A percentile compares a stretch with the other conserved stretches of the same genome.
These are phyloP conservation scores for Pyrus bretschneideri DNA, from an alignment of 306 rosid genomes.

Conservation along the genomic window DNA sequence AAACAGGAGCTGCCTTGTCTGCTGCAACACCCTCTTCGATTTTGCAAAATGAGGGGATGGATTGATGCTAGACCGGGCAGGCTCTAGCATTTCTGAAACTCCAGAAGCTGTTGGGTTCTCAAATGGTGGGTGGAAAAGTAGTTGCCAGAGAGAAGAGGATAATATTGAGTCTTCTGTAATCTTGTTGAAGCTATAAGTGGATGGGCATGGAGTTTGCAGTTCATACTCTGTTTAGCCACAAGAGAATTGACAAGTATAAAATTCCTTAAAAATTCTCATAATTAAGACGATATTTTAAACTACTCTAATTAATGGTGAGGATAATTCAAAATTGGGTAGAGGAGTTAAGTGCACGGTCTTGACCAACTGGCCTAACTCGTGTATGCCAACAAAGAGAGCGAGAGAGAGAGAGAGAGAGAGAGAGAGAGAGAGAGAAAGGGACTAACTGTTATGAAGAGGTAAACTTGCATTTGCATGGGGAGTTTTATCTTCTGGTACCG, in stretches of 20 bases:
- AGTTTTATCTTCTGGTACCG: constrained; percentile 25
- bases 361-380: too few species aligned
- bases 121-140: constrained; percentile 30
- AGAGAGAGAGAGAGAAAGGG: neutral
- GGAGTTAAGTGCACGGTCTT: too few species aligned
- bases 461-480: constrained; percentile 4
- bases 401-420: neutral
- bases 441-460: constrained; percentile 5
- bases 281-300: neutral
- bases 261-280: too few species aligned
- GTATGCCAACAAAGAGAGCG: neutral
- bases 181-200: constrained; percentile 28
- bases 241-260: neutral
- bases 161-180: constrained; percentile 41
- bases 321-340: too few species aligned
- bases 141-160: constrained; percentile 51
- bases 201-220: constrained; percentile 12
- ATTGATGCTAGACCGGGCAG: constrained; percentile 21
- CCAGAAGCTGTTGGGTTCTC: constrained; percentile 22
- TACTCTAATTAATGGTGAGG: neutral
- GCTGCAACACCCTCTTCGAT: constrained; percentile 41
- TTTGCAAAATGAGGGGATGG: constrained; percentile 33
- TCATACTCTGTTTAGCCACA: constrained; percentile 7
- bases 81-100: constrained; percentile 20
- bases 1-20: constrained; percentile 58